Base-by-base conservation (phyloP, 305 asterid species). In the Fraxinus platypoda region DNA sequence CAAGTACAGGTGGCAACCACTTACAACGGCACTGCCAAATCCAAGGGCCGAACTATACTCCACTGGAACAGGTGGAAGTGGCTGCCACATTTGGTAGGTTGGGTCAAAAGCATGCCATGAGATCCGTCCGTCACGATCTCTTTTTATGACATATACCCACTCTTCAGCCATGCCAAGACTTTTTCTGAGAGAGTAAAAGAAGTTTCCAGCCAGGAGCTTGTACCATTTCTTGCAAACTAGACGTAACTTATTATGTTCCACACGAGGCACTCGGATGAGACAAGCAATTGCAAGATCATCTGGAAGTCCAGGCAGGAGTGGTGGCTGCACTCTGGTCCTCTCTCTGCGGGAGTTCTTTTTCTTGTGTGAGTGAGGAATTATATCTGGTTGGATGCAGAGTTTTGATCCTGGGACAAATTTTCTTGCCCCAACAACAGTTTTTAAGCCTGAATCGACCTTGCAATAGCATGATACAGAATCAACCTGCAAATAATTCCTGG, bases 41-140 rank as follows among this genome's bases (percentile, higher is more conserved):
- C 99, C 99, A n/a, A 95, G 94, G 70, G 99, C 97, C 9, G 92
- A 91, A 66, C 92, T 89, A 66, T 95, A 95, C 78, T 95, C 99
- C 3, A 83, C 87, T 0, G 99, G 99, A 75, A 95, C 94, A 17
- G 99, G 99, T 33, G 98, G 99, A 76, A 95, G 94, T 43, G 99
- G 97, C 86, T 94, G 99, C 98, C 98, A 95, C 4, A 94, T 80
- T 78, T 94, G 99, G 89, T 93, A 91, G 28, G 91, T 92, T 0
- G 98, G 97, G 78, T 96, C 99, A 75, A 96, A 96, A 33, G 99
- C 99, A 81, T 94, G 99, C 99, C 99, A 94, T 2, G 99, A 96
- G 57, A 93, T 91, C 66, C 94, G 90, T 5, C 98, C 97, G 25
- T 94, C 99, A 1, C 97, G 97, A 46, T 96, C 99, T 75, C 97